These are phyloP conservation scores for Xylaria intraflava DNA, from an alignment of 495 filamentous ascomycete genomes.

Conservation along the genomic window DNA sequence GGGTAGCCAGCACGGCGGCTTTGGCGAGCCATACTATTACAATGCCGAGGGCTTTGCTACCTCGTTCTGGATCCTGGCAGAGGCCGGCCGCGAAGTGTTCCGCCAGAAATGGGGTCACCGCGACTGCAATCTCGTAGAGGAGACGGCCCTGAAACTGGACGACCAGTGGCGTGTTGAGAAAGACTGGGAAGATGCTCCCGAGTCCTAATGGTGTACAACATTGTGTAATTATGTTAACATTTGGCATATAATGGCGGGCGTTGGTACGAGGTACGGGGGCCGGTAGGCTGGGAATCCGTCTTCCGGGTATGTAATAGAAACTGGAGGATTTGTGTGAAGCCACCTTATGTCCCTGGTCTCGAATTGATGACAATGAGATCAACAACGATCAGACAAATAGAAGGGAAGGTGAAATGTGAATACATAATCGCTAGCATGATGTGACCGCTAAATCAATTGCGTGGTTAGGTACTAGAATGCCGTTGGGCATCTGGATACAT, in stretches of 20 bases:
- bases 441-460: neutral
- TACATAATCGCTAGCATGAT: too few relatives aligned
- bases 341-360: too few relatives aligned
- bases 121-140: constrained; percentile 20
- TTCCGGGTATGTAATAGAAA: neutral
- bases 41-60: constrained; percentile 41
- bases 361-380: too few relatives aligned
- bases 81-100: constrained; percentile 26
- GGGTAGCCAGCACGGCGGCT: constrained; percentile 39
- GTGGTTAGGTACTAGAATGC: too few relatives aligned
- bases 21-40: constrained; percentile 50
- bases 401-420: too few relatives aligned
- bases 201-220: neutral
- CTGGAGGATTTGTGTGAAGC: neutral
- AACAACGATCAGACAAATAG: too few relatives aligned
- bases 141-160: constrained; percentile 20
- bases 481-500: too few relatives aligned
- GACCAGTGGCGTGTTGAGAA: constrained; percentile 30
- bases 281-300: neutral
- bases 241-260: constrained; percentile 5
- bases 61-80: constrained; percentile 26
- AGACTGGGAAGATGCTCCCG: constrained; percentile 19
- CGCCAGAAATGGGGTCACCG: constrained; percentile 28
- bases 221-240: neutral
- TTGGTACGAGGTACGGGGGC: constrained; percentile 1